These are phyloP conservation scores for Wickerhamiella cacticola DNA, from an alignment of 805 yeast species.

Conservation along the genomic window DNA sequence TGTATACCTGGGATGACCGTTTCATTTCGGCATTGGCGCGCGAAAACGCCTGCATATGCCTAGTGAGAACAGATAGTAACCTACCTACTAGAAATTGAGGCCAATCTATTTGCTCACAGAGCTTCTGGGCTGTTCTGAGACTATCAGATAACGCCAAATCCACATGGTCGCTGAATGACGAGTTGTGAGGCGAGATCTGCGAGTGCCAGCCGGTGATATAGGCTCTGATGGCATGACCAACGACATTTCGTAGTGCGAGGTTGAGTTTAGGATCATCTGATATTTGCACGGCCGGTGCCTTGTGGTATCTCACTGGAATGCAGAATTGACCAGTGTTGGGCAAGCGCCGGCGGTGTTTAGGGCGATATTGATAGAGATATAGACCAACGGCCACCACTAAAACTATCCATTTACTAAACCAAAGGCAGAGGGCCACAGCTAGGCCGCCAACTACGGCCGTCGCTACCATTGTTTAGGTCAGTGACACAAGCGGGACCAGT, in stretches of 20 bases:
- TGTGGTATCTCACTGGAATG: neutral
- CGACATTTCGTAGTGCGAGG: neutral
- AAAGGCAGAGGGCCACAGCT: neutral
- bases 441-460: neutral
- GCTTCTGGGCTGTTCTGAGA: neutral
- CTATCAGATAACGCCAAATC: neutral
- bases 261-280: neutral
- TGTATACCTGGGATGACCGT: conserved; percentile 23
- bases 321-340: neutral
- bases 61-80: conserved; percentile 52
- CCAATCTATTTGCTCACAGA: conserved; percentile 34
- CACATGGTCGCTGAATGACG: conserved; percentile 2
- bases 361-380: neutral
- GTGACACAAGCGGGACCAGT: too few species aligned
- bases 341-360: neutral
- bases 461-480: conserved; percentile 1
- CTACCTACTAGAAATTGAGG: conserved; percentile 46
- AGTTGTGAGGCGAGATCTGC: conserved; percentile 5
- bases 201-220: conserved; percentile 6
- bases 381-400: neutral
- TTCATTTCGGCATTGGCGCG: conserved; percentile 30
- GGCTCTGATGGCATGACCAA: neutral
- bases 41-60: conserved; percentile 46
- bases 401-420: neutral
- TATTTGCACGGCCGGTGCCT: neutral